Evolutionary conservation across 768 basidiomycete genomes (phyloP).

Genomic region (Mycena belliarum): DNA sequence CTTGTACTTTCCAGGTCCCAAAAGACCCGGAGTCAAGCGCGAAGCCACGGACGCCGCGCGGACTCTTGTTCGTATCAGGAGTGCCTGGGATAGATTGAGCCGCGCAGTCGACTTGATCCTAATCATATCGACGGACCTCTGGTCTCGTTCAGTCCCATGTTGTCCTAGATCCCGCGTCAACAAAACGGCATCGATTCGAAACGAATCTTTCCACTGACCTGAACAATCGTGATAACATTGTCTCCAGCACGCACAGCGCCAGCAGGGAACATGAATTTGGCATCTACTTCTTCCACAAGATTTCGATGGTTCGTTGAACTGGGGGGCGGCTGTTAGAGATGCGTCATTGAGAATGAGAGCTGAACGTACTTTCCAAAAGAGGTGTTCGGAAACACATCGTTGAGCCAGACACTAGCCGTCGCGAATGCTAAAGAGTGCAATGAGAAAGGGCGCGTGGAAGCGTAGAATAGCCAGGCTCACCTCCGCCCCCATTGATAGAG

Average conservation of each 20-base stretch:
- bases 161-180: constrained; percentile 57
- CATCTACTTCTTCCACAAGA: constrained; percentile 68
- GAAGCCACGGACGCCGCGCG: constrained; percentile 80
- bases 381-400: constrained; percentile 69
- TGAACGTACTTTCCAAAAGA: constrained; percentile 62
- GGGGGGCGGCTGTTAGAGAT: not conserved
- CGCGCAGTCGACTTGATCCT: not conserved
- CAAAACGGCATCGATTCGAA: not conserved
- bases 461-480: constrained; percentile 33
- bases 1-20: constrained; percentile 70
- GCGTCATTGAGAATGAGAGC: not conserved
- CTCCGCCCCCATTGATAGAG: constrained; percentile 80
- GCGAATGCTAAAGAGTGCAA: constrained; percentile 58
- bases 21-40: constrained; percentile 63
- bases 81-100: constrained; percentile 33
- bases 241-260: constrained; percentile 56
- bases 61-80: constrained; percentile 63
- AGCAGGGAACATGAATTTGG: constrained; percentile 61
- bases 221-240: constrained; percentile 78
- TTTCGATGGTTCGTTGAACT: constrained; percentile 70
- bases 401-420: constrained; percentile 81
- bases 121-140: constrained; percentile 24
- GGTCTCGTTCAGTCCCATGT: constrained; percentile 76
- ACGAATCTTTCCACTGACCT: constrained; percentile 49
- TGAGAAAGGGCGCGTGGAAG: not conserved